Percentiles rank a stretch among this genome's conserved stretches.
phyloP scores from a whole-genome alignment of 202 grass and related monocot species.

The Setaria viridis region DNA sequence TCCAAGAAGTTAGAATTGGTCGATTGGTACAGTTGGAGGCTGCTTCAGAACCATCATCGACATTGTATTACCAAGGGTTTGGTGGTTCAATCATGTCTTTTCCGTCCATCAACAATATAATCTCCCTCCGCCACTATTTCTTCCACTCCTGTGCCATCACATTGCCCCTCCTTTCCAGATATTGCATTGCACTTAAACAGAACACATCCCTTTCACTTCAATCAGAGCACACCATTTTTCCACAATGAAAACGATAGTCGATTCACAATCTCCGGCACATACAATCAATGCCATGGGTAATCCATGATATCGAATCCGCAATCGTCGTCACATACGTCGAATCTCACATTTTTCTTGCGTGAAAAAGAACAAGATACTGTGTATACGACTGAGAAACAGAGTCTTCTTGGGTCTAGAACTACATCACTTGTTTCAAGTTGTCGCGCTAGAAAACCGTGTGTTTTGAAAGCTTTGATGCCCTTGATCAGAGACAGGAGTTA shows the following conservation, averaged over 20 bases:
- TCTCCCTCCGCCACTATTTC: too few species aligned
- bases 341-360: not conserved
- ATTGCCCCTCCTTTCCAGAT: too few species aligned
- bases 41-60: not conserved
- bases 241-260: not conserved
- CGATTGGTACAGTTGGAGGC: not conserved
- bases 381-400: too few species aligned
- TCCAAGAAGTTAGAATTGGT: too few species aligned
- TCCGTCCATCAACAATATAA: not conserved
- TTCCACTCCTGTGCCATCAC: too few species aligned
- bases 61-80: not conserved
- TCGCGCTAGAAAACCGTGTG: not conserved
- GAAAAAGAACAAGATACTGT: too few species aligned
- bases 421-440: not conserved
- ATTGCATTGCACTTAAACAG: not conserved
- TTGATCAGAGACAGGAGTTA: slow-evolving; percentile 28
- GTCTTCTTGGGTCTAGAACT: not conserved
- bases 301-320: not conserved
- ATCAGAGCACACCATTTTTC: not conserved
- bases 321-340: not conserved
- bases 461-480: slow-evolving; percentile 16
- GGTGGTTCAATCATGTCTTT: not conserved
- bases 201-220: not conserved
- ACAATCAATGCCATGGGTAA: not conserved
- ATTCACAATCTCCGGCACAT: too few species aligned